A percentile compares a stretch with the other conserved stretches of the same genome.
Evolutionary conservation across 2,329 filamentous ascomycete genomes (phyloP).

Genomic region (Piedraia hortae): DNA sequence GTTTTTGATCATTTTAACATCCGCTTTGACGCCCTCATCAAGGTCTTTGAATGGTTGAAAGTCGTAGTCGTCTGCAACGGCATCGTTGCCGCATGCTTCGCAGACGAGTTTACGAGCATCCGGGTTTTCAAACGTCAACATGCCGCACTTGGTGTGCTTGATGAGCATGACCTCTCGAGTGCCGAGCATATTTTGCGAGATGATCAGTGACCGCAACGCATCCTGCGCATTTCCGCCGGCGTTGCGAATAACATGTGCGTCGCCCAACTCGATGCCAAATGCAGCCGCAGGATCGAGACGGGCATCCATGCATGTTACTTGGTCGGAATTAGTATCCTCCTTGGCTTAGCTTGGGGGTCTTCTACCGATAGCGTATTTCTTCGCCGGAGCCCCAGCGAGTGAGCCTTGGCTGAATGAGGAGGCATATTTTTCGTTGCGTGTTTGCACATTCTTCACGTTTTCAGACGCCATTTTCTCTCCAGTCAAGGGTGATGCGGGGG

Average conservation of each 20-base stretch:
- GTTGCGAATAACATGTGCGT: constrained; percentile 30
- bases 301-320: constrained; percentile 62
- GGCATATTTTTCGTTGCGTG: constrained; percentile 30
- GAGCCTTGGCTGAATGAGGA: constrained; percentile 35
- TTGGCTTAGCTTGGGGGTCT: constrained; percentile 1
- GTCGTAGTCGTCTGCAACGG: constrained; percentile 11
- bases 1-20: constrained; percentile 34
- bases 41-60: constrained; percentile 40
- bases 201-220: constrained; percentile 44
- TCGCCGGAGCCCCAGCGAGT: constrained; percentile 39
- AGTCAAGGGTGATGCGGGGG: not conserved
- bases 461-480: constrained; percentile 1
- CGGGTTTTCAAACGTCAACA: constrained; percentile 38
- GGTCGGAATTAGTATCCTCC: not conserved
- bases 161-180: constrained; percentile 48
- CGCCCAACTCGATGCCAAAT: constrained; percentile 43
- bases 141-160: constrained; percentile 29
- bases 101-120: constrained; percentile 28
- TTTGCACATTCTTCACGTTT: constrained; percentile 16
- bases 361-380: constrained; percentile 37
- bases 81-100: constrained; percentile 18
- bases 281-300: constrained; percentile 38
- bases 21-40: constrained; percentile 34
- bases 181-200: constrained; percentile 52
- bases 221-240: constrained; percentile 26